phyloP scores from a whole-genome alignment of 2,329 filamentous ascomycete genomes.

The Bipolaris sorokiniana region DNA sequence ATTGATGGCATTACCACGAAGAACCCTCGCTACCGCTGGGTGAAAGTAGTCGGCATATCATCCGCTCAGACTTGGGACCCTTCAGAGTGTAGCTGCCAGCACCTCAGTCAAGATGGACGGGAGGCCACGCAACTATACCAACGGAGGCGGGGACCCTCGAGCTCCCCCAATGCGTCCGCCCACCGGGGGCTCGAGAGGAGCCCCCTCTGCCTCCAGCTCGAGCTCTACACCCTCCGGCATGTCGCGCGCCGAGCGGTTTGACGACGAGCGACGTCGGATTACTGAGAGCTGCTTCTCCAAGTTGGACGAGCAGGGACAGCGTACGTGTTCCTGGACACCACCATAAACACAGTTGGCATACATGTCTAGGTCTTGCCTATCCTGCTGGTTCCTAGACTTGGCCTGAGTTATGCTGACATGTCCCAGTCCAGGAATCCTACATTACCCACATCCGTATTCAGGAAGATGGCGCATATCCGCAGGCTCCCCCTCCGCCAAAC shows the following conservation, averaged over 20 bases:
- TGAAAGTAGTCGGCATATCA: slow-evolving; percentile 13
- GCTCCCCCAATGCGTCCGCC: slow-evolving; percentile 34
- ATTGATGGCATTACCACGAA: slow-evolving; percentile 30
- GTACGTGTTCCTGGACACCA: slow-evolving; percentile 60
- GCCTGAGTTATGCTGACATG: slow-evolving; percentile 15
- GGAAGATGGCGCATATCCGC: slow-evolving; percentile 84
- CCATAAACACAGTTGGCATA: slow-evolving; percentile 1
- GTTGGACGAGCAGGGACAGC: slow-evolving; percentile 82
- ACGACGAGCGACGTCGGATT: slow-evolving; percentile 95
- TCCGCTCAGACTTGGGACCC: not conserved
- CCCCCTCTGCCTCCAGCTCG: slow-evolving; percentile 36
- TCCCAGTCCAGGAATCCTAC: slow-evolving; percentile 83
- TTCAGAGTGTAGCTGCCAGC: not conserved
- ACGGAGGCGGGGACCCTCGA: slow-evolving; percentile 32
- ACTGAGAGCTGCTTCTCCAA: slow-evolving; percentile 94
- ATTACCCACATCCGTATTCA: slow-evolving; percentile 94
- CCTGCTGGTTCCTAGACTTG: not conserved
- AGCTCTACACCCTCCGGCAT: slow-evolving; percentile 36
- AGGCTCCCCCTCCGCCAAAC: slow-evolving; percentile 80
- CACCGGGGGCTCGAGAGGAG: slow-evolving; percentile 36
- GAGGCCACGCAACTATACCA: slow-evolving; percentile 41
- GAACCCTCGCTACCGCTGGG: slow-evolving; percentile 23
- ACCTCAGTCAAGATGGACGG: slow-evolving; percentile 40
- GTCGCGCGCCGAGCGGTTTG: slow-evolving; percentile 79
- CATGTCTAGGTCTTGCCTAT: not conserved